phyloP scores from a whole-genome alignment of 2,329 filamentous ascomycete species.

The Venturia effusa region DNA sequence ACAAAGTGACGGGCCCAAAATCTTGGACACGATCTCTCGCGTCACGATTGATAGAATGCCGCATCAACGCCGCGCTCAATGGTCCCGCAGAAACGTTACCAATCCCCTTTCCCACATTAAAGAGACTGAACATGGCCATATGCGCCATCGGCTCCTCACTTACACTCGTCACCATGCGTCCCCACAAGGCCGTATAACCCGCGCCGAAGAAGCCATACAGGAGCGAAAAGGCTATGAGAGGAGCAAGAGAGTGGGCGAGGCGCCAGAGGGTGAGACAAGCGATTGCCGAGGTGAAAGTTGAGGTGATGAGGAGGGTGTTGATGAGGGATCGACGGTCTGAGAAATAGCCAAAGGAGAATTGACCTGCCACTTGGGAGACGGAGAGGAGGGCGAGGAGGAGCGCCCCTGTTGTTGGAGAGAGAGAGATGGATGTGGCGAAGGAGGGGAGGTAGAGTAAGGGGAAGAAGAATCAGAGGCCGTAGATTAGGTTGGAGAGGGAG shows the following conservation, averaged over 20 bases:
- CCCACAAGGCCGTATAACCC: slow-evolving; percentile 11
- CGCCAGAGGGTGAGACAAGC: slow-evolving; percentile 2
- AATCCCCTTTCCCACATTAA: slow-evolving; percentile 7
- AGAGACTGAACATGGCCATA: slow-evolving; percentile 5
- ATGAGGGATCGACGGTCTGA: not conserved
- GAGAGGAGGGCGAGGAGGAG: slow-evolving; percentile 8
- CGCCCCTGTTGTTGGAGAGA: not conserved
- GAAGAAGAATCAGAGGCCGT: slow-evolving; percentile 11
- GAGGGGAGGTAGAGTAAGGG: slow-evolving; percentile 9
- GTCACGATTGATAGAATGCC: not conserved
- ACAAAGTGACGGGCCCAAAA: not conserved
- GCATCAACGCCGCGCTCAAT: slow-evolving; percentile 3
- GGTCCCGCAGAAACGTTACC: slow-evolving; percentile 9
- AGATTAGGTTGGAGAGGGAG: slow-evolving; percentile 7
- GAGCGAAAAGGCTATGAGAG: slow-evolving; percentile 5
- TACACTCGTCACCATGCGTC: slow-evolving; percentile 4
- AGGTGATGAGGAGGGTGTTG: slow-evolving; percentile 1
- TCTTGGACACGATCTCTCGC: not conserved
- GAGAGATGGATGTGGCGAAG: not conserved
- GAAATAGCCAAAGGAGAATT: slow-evolving; percentile 5
- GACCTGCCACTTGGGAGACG: not conserved
- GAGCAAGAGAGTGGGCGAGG: slow-evolving; percentile 2
- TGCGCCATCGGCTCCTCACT: slow-evolving; percentile 8
- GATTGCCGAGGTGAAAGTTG: slow-evolving; percentile 8
- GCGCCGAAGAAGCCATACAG: slow-evolving; percentile 11